Evolutionary conservation across 768 basidiomycete species (phyloP), one percentile per base, ranked within the genome.

Genomic region (Phaeolepiota aurea): DNA sequence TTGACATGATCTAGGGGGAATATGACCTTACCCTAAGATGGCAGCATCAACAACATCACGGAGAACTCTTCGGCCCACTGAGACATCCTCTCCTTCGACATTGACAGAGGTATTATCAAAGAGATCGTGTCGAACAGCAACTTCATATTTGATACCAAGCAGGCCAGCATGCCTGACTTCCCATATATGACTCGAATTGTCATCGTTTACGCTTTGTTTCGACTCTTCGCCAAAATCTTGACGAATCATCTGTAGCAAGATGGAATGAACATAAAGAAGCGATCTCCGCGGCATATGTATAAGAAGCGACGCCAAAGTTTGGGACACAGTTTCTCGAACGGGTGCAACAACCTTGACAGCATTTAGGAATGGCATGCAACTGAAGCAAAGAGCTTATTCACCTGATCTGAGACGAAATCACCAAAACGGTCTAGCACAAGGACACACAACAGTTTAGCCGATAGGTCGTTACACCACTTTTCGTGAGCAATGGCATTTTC

Each of bases 101-200:
- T 66, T 63, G 13, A 64, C 52, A 22, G 48, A 42, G 19, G 52
- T 50, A 4, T 63, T 54, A 18, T 76, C 74, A 43, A 98, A 80
- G 16, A 97, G 63, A 56, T 96, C 91, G 40, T 72, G 78, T 48
- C 91, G 69, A 13, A 98, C 96, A 11, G 94, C 96, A 25, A 98
- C 92, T 58, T 97, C 89, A 57, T 98, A 98, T 67, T 97, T 97
- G 58, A 99, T 80, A 1, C 96, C 96, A 5, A 98, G 73, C 44
- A 99, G 64, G 20, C 96, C 96, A n/a, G 96, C 93, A 66, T 99
- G 96, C 41, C 94, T 75, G 37, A 99, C 85, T 61, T 98, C 90
- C 96, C 96, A 99, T 4, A 91, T 75, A 59, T 93, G 88, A 40
- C 62, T 64, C 49, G 66, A 58, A 44, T 76, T 66, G 48, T 58